Evolutionary conservation across 2,329 filamentous ascomycete species (phyloP), one percentile per base, ranked within the genome.

Genomic region (Trichoderma gracile): DNA sequence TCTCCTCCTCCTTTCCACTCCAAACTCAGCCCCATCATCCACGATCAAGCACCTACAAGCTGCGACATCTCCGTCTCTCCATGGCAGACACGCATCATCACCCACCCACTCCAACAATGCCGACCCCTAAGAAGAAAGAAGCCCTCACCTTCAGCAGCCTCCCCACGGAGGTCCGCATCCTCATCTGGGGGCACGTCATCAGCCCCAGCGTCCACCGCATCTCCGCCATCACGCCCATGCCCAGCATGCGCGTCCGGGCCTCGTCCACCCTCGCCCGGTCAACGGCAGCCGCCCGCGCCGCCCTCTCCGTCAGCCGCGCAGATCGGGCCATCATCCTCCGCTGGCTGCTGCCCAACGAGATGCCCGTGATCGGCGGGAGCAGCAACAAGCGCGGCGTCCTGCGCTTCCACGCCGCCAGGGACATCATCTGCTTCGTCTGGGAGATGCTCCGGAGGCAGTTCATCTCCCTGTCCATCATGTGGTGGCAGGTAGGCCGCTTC

Each of bases 61-160:
- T 9, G 12, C 33, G 12, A 14, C 33, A 38, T 38, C 33, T 38
- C 3, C 12, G 12, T 38, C 33, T 14, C 12, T 14, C 5, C 33
- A 38, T 2, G 33, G 10, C 33, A 14, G 3, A 38, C 10, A 38
- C 33, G 30, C 30, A 30, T 10, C 8, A 30, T 8, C 30, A 10
- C 30, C 30, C 9, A 9, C 30, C 30, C 8, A 5, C 7, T 23
- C 3, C 25, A 14, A 33, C 2, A 40, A 42, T 19, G 27, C 19
- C 30, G 5, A 19, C 15, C 38, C 1, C 2, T 0, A 0, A 19
- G 3, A 4, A 7, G 2, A 27, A 25, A 27, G 9, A 21, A 9
- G 6, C 14, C 21, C 9, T 3, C 3, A 19, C 5, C n/a, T 50
- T 50, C 17, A 10, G 9, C 38, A 27, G 7, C 5, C 21, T 21